Base-by-base conservation (phyloP, 23 red algal species). In the Pyropia haitanensis region DNA sequence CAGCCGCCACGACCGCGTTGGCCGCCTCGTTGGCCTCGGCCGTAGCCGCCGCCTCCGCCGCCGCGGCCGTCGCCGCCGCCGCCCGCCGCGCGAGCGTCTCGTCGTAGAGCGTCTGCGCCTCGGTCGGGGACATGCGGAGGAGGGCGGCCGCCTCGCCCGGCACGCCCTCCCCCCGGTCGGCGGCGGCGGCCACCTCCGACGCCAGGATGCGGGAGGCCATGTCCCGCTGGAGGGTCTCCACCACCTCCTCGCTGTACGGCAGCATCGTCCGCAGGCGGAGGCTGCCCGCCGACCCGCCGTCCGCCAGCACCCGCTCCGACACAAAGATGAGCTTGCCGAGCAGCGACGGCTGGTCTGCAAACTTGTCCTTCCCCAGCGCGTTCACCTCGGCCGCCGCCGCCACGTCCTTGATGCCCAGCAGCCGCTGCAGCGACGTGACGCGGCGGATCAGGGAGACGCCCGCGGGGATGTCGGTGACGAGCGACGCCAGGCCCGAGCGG, bases 311-410 rank as follows among this genome's bases (percentile, higher is more conserved):
- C 26, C 86, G 66, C 67, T 90, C 86, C 24, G 76, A 55, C 8
- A 83, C 58, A 60, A 90, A 90, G 13, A 90, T 51, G 53, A 90
- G 77, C 48, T 90, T 90, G 51, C 86, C 86, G 32, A 90, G 68
- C 27, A 90, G 62, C 34, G 75, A 81, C 13, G 86, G 86, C 46
- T 66, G 63, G 20, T 44, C 9, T 0, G 39, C 4, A 21, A 21
- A 19, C 6, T 68, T 49, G 27, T 90, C 67, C 54, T 68, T 22
- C 19, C 63, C 63, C 14, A 66, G 21, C 18, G 18, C 63, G 46
- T 66, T 66, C 20, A 66, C 18, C 32, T 19, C 31, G n/a, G 18
- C 4, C 10, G 46, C 63, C 26, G 63, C 63, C 19, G 18, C 10
- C 19, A 26, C 31, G 46, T 66, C 63, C 46, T 20, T 23, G 26